Evolutionary conservation across 371 early-diverging fungal genomes (phyloP), one percentile per base, ranked within the genome.

Genomic region (Choanephora cucurbitarum): DNA sequence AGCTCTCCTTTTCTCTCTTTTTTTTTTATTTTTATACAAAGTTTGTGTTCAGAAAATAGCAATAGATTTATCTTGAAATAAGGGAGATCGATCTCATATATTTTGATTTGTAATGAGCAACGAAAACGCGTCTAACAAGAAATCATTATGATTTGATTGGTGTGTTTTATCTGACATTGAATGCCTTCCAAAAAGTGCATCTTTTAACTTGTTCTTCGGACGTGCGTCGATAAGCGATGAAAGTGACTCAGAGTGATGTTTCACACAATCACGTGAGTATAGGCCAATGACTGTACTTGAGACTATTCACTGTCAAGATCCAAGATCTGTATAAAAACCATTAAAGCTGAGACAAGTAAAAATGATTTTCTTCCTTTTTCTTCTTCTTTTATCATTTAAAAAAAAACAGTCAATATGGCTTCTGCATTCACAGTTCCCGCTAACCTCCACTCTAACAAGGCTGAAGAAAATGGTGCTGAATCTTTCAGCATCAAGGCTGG

Each of bases 401-500:
- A 57, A 41, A 51, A 23, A 61, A 14, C 28, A 49, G 28, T 28
- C 28, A 57, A 17, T 17, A 69, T 72, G 69, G 59, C 69, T 57
- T 53, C 72, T 52, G 50, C 75, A 39, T 88, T 84, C 70, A 52
- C 77, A 66, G 70, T 82, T 51, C 87, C 89, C 58, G 79, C 85
- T 57, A 88, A 89, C 79, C 77, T 91, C 62, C 85, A 85, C 65
- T 67, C 84, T 46, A 67, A 61, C 60, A 72, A 72, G 24, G 57
- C 74, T 58, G 58, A 73, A 55, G 57, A 56, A 23, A 67, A 58
- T 52, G 63, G 68, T 49, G 63, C 73, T 64, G 71, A 73, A 50
- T 69, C 73, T 19, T 91, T 86, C 79, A 74, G 75, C 49, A 83
- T 92, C 77, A 96, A 97, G 86, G 87, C 93, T 60, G 96, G 96